Percentiles rank a stretch among this genome's conserved stretches.
phyloP scores from a whole-genome alignment of 2,329 filamentous ascomycete species.

The Talaromyces amestolkiae region DNA sequence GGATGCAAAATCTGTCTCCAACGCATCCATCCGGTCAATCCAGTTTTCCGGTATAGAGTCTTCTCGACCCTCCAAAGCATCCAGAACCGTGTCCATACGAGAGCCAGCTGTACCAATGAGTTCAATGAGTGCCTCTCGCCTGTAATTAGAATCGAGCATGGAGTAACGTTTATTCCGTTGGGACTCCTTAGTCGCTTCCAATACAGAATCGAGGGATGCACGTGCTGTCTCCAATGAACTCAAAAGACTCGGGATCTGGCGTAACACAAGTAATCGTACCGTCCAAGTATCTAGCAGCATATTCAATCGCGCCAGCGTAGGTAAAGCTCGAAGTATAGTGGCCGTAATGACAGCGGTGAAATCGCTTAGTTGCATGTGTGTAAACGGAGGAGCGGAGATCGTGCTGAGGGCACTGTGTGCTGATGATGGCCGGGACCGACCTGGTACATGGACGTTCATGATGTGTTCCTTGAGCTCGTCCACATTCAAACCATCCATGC shows the following conservation, averaged over 20 bases:
- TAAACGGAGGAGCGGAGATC: constrained; percentile 37
- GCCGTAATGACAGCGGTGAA: constrained; percentile 87
- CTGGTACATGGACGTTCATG: constrained; percentile 72
- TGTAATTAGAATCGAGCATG: constrained; percentile 40
- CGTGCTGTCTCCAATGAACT: constrained; percentile 54
- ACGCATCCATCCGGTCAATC: constrained; percentile 79
- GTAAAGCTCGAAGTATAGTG: constrained; percentile 84
- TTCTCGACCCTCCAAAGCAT: constrained; percentile 75
- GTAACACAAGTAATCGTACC: constrained; percentile 70
- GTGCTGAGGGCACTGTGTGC: constrained; percentile 43
- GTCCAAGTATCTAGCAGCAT: constrained; percentile 75
- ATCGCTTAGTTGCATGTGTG: constrained; percentile 76
- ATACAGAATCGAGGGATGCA: constrained; percentile 34
- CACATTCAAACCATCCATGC: constrained; percentile 43
- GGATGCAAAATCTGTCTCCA: constrained; percentile 73
- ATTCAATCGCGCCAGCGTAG: constrained; percentile 71
- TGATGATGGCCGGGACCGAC: constrained; percentile 55
- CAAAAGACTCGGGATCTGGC: constrained; percentile 68
- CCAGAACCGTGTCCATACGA: constrained; percentile 79
- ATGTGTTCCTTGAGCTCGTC: constrained; percentile 88
- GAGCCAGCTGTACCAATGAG: constrained; percentile 69
- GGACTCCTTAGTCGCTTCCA: constrained; percentile 29
- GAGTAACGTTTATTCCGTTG: constrained; percentile 32
- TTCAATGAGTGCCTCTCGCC: constrained; percentile 58
- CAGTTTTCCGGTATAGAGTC: constrained; percentile 83